Evolutionary conservation across 176 grass and related monocot species (phyloP), one percentile per base, ranked within the genome.

Genomic region (Poa annua): DNA sequence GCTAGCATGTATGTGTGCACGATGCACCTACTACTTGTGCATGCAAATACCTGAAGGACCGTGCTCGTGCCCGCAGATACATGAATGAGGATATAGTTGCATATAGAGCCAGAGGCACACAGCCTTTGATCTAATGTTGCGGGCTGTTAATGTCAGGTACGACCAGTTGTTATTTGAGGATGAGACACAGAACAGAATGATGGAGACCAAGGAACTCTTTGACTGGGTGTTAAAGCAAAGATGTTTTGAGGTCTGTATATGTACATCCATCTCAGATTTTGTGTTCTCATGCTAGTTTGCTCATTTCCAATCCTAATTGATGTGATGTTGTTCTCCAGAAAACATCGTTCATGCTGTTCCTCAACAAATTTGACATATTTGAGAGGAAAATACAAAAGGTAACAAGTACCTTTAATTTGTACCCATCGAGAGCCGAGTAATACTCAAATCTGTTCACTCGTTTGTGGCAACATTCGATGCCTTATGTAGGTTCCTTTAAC

Each of bases 201-300:
- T 94, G 85, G 94, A 97, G 74, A 97, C 94, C 24, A 97, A 97
- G 47, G 94, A 97, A 85, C 88, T 97, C 29, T 97, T 97, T 81
- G 94, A 94, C 57, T 94, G 92, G 94, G 95, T 97, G 21, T 77
- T 97, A 71, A 92, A 91, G 55, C 95, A 97, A 92, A 84, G 90
- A 86, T 97, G 95, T 54, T 97, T 97, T 49, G 95, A 97, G 92
- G 95, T 97, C 20, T 62, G 42, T 6, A 38, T 38, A 38, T 75
- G 54, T 86, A 34, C 79, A 42, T 63, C 50, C 33, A 76, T 56
- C 3, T 76, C 7, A 65, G 38, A 12, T 3, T 55, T 8, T n/a
- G 5, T 21, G 2, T 78, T 35, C 24, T 82, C 57, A 50, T 66
- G 20, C 68, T 80, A 41, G 3, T 34, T 65, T 78, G 13, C 32